Conservation (phyloP, 805 yeast species). For the Kodamaea jinghongensis region DNA sequence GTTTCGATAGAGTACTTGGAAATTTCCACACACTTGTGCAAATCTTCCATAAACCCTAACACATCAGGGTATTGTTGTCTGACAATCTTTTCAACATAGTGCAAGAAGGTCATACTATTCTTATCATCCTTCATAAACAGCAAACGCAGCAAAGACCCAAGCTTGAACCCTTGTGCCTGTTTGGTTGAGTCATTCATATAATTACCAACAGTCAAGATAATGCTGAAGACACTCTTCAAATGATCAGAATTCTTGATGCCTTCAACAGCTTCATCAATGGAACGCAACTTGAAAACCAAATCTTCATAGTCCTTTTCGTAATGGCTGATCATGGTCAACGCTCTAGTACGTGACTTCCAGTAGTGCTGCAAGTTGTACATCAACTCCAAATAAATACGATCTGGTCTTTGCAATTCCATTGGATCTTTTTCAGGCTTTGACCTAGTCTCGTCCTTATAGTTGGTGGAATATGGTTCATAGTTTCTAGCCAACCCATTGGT, state of each 20-base stretch:
- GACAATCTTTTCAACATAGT: slow-evolving; percentile 69
- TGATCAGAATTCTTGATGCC: slow-evolving; percentile 51
- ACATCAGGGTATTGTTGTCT: slow-evolving; percentile 64
- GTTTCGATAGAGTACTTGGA: slow-evolving; percentile 64
- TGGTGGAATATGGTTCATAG: slow-evolving; percentile 62
- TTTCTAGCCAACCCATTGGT: slow-evolving; percentile 53
- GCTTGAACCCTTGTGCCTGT: slow-evolving; percentile 66
- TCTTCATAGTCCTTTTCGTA: slow-evolving; percentile 69
- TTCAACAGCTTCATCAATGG: slow-evolving; percentile 58
- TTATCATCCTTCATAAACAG: slow-evolving; percentile 70
- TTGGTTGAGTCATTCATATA: slow-evolving; percentile 73
- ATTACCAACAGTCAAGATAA: slow-evolving; percentile 72
- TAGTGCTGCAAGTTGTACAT: slow-evolving; percentile 66
- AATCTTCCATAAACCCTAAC: slow-evolving; percentile 58
- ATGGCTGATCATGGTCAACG: slow-evolving; percentile 51
- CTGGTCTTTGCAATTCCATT: slow-evolving; percentile 61
- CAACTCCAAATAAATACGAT: slow-evolving; percentile 64
- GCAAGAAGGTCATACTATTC: slow-evolving; percentile 68
- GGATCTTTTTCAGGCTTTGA: slow-evolving; percentile 53
- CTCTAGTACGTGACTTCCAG: slow-evolving; percentile 71
- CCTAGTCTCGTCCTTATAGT: slow-evolving; percentile 34
- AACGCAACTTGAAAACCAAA: slow-evolving; percentile 50
- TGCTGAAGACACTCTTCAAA: slow-evolving; percentile 57
- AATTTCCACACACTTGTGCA: slow-evolving; percentile 49
- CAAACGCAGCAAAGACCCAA: slow-evolving; percentile 65